Evolutionary conservation across 495 filamentous ascomycete species (phyloP).

Genomic region (Aspergillus hancockii): DNA sequence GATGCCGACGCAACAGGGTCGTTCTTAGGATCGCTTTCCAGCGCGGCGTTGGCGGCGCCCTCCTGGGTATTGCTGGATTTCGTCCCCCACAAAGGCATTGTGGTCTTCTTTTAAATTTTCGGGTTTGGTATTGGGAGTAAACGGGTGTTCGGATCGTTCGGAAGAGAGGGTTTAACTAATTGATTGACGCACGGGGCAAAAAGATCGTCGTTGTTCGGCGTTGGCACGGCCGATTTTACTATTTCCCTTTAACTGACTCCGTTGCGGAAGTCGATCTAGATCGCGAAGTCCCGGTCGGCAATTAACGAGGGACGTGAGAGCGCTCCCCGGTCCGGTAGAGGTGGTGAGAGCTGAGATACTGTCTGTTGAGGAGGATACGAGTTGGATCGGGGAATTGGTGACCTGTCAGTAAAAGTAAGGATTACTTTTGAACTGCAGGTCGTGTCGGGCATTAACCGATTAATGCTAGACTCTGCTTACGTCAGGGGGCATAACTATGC

Average conservation of each 20-base stretch:
- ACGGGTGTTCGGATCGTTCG: background rate
- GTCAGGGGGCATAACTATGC: conserved; percentile 3
- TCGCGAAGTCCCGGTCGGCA: background rate
- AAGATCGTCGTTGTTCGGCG: background rate
- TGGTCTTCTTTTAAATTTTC: background rate
- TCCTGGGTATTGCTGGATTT: conserved; percentile 35
- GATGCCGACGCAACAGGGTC: conserved; percentile 43
- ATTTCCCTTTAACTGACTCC: background rate
- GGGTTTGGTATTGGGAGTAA: background rate
- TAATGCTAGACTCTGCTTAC: background rate
- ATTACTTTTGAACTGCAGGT: background rate
- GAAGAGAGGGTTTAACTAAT: background rate
- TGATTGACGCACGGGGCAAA: background rate
- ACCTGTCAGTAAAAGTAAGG: background rate
- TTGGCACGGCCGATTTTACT: background rate
- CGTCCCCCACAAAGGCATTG: conserved; percentile 38
- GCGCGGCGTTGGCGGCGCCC: conserved; percentile 19
- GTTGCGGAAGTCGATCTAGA: conserved; percentile 4
- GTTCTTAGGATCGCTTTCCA: conserved; percentile 36
- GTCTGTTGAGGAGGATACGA: background rate
- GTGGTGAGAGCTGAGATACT: background rate
- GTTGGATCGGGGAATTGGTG: background rate
- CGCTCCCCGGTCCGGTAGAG: background rate
- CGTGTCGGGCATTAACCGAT: background rate
- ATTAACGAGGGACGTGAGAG: background rate